A percentile compares a stretch with the other conserved stretches of the same genome.
These are phyloP conservation scores for Sanguinoderma infundibulare DNA, from an alignment of 1,284 basidiomycete species.

Conservation along the genomic window DNA sequence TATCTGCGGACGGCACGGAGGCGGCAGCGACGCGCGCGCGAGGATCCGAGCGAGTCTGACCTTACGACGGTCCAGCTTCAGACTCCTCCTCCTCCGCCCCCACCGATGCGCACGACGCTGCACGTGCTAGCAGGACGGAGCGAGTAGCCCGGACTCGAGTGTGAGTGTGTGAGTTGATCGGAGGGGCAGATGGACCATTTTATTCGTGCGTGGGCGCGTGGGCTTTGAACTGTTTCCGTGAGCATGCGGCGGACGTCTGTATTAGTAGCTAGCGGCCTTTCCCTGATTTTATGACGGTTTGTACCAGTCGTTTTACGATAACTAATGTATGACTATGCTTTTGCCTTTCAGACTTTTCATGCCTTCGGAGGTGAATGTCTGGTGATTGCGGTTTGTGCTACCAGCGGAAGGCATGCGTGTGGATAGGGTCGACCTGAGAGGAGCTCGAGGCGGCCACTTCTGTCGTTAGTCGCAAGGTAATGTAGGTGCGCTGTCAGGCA, in stretches of 20 bases:
- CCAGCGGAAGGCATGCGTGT: too few relatives aligned
- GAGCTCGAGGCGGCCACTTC: too few relatives aligned
- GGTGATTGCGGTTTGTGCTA: not conserved
- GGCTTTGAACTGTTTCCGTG: not conserved
- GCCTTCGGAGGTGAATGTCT: not conserved
- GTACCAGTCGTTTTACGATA: not conserved
- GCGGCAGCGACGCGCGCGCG: constrained; percentile 26
- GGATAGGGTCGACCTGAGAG: too few relatives aligned
- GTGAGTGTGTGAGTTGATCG: too few relatives aligned
- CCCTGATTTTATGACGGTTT: too few relatives aligned
- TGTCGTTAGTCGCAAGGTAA: too few relatives aligned
- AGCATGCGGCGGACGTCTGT: not conserved
- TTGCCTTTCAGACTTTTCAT: not conserved
- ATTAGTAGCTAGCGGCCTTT: not conserved
- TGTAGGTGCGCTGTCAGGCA: too few relatives aligned
- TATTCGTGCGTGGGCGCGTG: not conserved
- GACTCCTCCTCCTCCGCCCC: constrained; percentile 33
- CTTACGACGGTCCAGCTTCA: constrained; percentile 33
- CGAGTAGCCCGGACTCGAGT: too few relatives aligned
- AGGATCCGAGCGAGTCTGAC: constrained; percentile 31
- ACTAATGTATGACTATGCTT: not conserved
- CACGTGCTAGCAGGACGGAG: not conserved
- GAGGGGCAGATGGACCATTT: not conserved
- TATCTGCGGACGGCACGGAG: constrained; percentile 70
- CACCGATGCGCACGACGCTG: constrained; percentile 14